Conservation (phyloP, 139 green algal species). For the Dunaliella sp. region DNA sequence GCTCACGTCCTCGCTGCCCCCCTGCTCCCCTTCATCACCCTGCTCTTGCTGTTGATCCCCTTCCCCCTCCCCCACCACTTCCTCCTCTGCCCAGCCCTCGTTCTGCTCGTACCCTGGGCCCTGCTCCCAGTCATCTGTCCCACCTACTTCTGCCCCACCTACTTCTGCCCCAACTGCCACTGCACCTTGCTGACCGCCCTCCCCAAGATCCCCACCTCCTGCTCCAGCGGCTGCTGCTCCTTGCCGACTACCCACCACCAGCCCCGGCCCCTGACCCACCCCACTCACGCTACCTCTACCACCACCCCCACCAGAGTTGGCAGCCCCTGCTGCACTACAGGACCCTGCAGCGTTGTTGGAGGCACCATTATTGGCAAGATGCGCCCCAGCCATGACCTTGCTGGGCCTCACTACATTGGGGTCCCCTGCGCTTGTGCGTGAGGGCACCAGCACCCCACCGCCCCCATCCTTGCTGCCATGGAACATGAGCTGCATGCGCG, state of each 20-base stretch:
- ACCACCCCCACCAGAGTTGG: no score
- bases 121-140: no score
- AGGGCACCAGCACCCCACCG: not conserved
- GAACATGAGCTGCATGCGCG: not conserved
- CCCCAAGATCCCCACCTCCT: not conserved
- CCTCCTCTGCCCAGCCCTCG: no score
- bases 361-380: not conserved
- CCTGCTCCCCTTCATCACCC: not conserved
- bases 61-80: no score
- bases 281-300: not conserved
- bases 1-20: not conserved
- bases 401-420: no score
- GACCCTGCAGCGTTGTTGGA: not conserved
- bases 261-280: not conserved
- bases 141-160: no score
- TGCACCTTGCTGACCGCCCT: no score
- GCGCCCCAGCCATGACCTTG: no score
- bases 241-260: not conserved
- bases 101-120: no score
- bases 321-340: not conserved
- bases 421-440: constrained; percentile 20
- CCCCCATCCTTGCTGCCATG: not conserved
- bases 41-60: no score
- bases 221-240: not conserved
- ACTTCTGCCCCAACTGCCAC: no score